Evolutionary conservation across 2,329 filamentous ascomycete genomes (phyloP), one percentile per base, ranked within the genome.

Genomic region (Aspergillus sp.): DNA sequence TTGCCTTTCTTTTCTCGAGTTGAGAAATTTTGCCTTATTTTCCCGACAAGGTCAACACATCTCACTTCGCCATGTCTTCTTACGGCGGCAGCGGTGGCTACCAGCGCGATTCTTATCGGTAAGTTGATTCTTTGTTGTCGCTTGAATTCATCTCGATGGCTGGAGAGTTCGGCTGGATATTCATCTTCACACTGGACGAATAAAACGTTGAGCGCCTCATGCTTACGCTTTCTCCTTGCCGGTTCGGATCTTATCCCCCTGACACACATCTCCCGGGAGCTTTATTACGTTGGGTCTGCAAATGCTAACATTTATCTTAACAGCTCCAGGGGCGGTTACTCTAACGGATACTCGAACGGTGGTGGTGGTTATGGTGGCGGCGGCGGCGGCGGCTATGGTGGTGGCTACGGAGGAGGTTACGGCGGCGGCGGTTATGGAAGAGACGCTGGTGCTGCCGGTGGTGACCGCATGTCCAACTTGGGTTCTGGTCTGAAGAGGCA

Each of bases 381-480:
- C 43, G 70, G 67, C 38, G 42, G 43, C 17, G 63, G 70, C 48
- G 71, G 70, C 42, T 63, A 66, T 52, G 66, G 67, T 53, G 72
- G 47, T 9, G 69, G 70, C 48, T 64, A 65, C 43, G 64, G 67
- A 44, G 65, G 66, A 57, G 65, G 64, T 53, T 62, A 64, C 49
- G 53, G 56, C 18, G 51, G 81, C 17, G 22, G 38, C 13, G 24
- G 48, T 48, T 65, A 66, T 44, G 65, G 67, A 50, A 65, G 68
- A 24, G 66, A 69, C 54, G 70, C 69, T 36, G 26, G 75, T 57
- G 78, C 83, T 56, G 88, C 84, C 65, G 90, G 91, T 65, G 93
- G 93, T 76, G 95, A 99, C 79, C 88, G 90, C 69, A 99, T 99
- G 95, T 89, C 87, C 67, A 88, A 89, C 75, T 90, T 99, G 62